Evolutionary conservation across 2,329 filamentous ascomycete genomes (phyloP), one percentile per base, ranked within the genome.

Genomic region (Dactylellina drechsleri): DNA sequence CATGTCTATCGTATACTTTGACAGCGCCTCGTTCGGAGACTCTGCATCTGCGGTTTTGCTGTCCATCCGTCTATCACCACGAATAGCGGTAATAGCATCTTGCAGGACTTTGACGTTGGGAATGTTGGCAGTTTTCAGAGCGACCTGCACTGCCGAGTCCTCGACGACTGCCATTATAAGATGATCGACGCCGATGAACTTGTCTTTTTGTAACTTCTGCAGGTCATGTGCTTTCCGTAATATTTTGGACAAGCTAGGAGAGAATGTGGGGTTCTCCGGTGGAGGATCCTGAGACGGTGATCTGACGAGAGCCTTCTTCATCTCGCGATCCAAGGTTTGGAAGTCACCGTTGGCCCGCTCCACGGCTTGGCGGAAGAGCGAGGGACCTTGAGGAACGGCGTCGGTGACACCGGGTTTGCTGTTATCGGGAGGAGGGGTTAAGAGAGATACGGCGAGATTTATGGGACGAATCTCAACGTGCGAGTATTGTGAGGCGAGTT

Each of bases 1-100:
- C 93, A 99, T 96, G 83, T 99, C 95, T 80, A 98, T 95, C 67
- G 95, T 98, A 83, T 97, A 99, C 81, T 98, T 99, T 84, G 93
- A 92, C 75, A 99, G 85, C 81, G 97, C 97, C 83, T 99, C 95
- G 80, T 97, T 94, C 80, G 91, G 86, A 36, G 70, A 75, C 83
- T 98, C 95, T 0, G 90, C 89, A 83, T 99, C 95, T 66, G 95
- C 95, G 2, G 92, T 97, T 85, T 96, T 97, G 74, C 92, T 96
- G 83, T 99, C 95, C 49, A 99, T 93, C 77, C 94, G 87, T 84
- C 90, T 92, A 49, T 93, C 98, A 76, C 95, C 95, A 77, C 95
- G 90, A 79, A 99, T 97, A 72, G 92, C 89, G 80, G 92, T 88
- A 47, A 99, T 88, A n/a, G 95, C 94, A 78, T 91, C 90, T 81